Evolutionary conservation across 176 grass and related monocot genomes (phyloP).

Genomic region (Oryza longistaminata): DNA sequence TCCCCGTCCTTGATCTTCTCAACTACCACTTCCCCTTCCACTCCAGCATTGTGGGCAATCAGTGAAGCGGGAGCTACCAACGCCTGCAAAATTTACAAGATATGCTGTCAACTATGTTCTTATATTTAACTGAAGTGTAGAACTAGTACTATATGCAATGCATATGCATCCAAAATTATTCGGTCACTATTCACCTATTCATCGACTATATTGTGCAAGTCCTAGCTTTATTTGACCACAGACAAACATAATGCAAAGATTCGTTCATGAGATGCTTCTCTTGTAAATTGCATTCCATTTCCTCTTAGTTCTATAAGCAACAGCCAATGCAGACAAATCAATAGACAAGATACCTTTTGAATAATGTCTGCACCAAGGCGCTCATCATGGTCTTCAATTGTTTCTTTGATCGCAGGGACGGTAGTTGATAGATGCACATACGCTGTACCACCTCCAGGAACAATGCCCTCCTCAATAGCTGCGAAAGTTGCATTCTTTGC

Average conservation of each 20-base stretch:
- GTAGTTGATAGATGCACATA: slow-evolving; percentile 58
- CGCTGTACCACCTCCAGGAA: slow-evolving; percentile 57
- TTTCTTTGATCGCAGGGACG: slow-evolving; percentile 51
- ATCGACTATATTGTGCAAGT: not conserved
- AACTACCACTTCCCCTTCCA: slow-evolving; percentile 62
- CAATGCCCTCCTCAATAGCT: slow-evolving; percentile 69
- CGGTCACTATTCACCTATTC: not conserved
- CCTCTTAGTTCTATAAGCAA: not conserved
- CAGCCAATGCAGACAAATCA: not conserved
- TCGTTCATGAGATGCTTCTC: not conserved
- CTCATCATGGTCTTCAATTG: slow-evolving; percentile 57
- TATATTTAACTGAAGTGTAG: not conserved
- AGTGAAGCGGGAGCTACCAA: slow-evolving; percentile 47
- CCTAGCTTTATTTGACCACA: not conserved
- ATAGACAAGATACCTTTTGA: slow-evolving; percentile 50
- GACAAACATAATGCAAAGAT: not conserved
- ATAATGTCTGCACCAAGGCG: slow-evolving; percentile 62
- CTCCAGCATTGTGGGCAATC: slow-evolving; percentile 63
- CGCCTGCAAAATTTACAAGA: slow-evolving; percentile 37
- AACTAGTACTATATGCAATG: not conserved
- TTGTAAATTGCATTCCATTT: not conserved
- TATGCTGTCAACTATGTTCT: not conserved
- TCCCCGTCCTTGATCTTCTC: slow-evolving; percentile 59
- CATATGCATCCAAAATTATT: not conserved
- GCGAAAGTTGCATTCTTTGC: slow-evolving; percentile 61